Percentiles rank a stretch among this genome's conserved stretches.
Conservation (phyloP, 148 eudicot genomes). For the Beta vulgaris region DNA sequence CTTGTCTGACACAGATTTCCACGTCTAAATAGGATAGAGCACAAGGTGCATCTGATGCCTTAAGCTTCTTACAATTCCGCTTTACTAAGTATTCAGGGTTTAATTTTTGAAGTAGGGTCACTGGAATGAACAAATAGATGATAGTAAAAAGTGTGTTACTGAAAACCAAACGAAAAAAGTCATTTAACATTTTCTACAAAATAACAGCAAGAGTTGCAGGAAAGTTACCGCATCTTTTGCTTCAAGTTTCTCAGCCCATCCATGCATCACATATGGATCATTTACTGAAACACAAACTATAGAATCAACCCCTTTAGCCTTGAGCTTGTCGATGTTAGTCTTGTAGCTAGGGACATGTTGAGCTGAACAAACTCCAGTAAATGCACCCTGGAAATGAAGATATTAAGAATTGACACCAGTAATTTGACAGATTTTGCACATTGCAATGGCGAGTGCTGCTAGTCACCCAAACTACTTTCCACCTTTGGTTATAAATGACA, state of each 20-base stretch:
- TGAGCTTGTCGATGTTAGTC: conserved; percentile 78
- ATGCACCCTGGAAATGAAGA: conserved; percentile 64
- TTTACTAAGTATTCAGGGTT: neutral
- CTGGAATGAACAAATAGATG: neutral
- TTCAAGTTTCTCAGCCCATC: conserved; percentile 96
- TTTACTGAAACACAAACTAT: conserved; percentile 85
- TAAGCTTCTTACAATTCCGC: neutral
- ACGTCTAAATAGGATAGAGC: neutral
- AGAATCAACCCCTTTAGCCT: conserved; percentile 81
- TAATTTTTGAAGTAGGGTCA: neutral
- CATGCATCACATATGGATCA: conserved; percentile 89
- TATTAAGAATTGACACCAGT: neutral
- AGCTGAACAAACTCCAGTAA: conserved; percentile 88
- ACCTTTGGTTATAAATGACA: neutral
- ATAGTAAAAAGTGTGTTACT: neutral
- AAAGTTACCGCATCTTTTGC: conserved; percentile 79
- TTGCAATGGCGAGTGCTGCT: neutral
- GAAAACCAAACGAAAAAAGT: neutral
- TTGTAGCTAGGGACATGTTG: conserved; percentile 98
- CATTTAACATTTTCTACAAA: neutral
- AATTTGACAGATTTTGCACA: neutral
- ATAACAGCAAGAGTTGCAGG: conserved; percentile 8
- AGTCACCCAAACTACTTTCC: neutral
- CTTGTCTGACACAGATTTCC: neutral
- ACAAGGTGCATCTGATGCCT: neutral